These are phyloP conservation scores for Penicillium bialowiezense DNA, from an alignment of 495 filamentous ascomycete species.

Conservation along the genomic window DNA sequence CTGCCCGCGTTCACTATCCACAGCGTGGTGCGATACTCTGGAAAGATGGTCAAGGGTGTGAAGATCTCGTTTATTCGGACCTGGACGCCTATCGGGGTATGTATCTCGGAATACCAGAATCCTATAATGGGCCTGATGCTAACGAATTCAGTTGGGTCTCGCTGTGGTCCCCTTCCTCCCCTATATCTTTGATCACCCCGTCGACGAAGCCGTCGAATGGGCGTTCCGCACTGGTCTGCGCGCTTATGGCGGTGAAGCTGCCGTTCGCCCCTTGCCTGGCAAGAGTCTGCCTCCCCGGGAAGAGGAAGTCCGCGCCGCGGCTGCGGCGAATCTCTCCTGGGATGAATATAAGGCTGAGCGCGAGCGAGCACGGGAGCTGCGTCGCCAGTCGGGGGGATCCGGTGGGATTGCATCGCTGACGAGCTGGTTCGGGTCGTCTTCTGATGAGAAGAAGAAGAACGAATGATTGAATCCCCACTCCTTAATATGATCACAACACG, in stretches of 20 bases:
- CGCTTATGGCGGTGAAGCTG: conserved; percentile 61
- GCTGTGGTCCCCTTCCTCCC: conserved; percentile 86
- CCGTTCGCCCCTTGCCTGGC: conserved; percentile 38
- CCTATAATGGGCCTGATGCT: too few relatives aligned
- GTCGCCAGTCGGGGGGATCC: conserved; percentile 17
- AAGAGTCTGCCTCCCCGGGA: conserved; percentile 9
- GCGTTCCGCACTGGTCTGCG: conserved; percentile 76
- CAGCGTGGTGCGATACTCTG: conserved; percentile 82
- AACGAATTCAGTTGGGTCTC: conserved; percentile 62
- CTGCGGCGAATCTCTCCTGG: conserved; percentile 31
- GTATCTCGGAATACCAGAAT: conserved; percentile 19
- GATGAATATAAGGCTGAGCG: conserved; percentile 39
- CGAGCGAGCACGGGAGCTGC: conserved; percentile 28
- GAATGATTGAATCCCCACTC: conserved; percentile 14
- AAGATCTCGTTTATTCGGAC: conserved; percentile 74
- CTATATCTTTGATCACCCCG: conserved; percentile 86
- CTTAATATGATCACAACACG: too few relatives aligned
- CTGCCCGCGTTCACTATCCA: conserved; percentile 95
- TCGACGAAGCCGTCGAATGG: conserved; percentile 89
- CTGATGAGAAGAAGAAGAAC: conserved; percentile 28
- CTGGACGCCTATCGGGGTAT: conserved; percentile 83
- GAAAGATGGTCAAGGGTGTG: conserved; percentile 71
- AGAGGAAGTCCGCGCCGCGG: conserved; percentile 4
- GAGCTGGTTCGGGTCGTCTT: conserved; percentile 16
- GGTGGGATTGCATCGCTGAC: conserved; percentile 9